phyloP scores from a whole-genome alignment of 306 rosid species.

The Carpinus fangiana region DNA sequence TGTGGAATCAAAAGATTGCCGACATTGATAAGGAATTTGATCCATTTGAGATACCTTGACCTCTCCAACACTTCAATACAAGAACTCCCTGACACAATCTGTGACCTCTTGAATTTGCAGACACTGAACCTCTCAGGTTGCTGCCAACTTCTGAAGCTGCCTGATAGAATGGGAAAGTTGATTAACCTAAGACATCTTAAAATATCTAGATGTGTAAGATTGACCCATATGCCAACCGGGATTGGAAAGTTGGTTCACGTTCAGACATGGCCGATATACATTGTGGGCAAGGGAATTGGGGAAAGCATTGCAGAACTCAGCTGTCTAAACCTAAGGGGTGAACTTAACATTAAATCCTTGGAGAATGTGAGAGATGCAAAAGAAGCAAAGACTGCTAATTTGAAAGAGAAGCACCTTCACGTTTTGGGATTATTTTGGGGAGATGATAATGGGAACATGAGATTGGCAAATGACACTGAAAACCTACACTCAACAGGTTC shows the following conservation, averaged over 20 bases:
- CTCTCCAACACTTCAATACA: conserved; percentile 17
- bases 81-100: conserved; percentile 14
- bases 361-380: conserved; percentile 8
- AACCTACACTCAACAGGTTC: background rate
- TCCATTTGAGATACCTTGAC: conserved; percentile 23
- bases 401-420: conserved; percentile 17
- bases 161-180: background rate
- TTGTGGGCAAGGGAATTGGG: background rate
- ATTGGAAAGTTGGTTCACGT: conserved; percentile 1
- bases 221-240: conserved; percentile 11
- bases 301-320: conserved; percentile 12
- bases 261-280: conserved; percentile 25
- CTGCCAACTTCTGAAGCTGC: conserved; percentile 19
- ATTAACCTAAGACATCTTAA: conserved; percentile 20
- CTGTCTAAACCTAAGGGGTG: conserved; percentile 15
- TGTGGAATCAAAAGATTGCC: conserved; percentile 17
- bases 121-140: conserved; percentile 22
- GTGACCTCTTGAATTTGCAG: conserved; percentile 21
- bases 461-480: background rate
- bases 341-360: conserved; percentile 14
- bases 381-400: background rate
- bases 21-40: conserved; percentile 10
- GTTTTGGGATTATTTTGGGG: conserved; percentile 25
- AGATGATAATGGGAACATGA: background rate
- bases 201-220: conserved; percentile 17